Evolutionary conservation across 192 early-diverging fungal species (phyloP).

Genomic region (Linderina pennispora): DNA sequence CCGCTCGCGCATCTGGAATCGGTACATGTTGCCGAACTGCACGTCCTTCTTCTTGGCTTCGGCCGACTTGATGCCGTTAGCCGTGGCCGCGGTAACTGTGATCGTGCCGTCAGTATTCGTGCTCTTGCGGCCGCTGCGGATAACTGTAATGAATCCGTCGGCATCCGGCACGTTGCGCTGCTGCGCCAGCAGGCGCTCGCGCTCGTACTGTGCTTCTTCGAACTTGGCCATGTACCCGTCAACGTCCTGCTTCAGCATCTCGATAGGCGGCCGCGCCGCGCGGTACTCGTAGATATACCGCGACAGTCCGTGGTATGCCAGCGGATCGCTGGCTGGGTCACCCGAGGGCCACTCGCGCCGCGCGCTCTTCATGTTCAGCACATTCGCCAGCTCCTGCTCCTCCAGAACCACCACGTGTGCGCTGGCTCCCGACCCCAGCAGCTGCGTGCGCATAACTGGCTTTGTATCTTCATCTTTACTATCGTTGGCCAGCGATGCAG

Average conservation of each 20-base stretch:
- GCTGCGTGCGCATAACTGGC: conserved; percentile 25
- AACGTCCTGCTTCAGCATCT: conserved; percentile 54
- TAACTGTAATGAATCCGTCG: conserved; percentile 88
- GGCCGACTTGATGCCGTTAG: conserved; percentile 52
- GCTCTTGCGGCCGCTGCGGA: conserved; percentile 58
- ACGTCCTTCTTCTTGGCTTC: conserved; percentile 64
- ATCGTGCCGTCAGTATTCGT: conserved; percentile 65
- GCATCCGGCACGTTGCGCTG: conserved; percentile 80
- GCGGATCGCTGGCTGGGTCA: conserved; percentile 32
- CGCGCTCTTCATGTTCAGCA: conserved; percentile 54
- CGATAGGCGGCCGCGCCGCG: conserved; percentile 30
- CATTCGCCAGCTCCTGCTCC: conserved; percentile 55
- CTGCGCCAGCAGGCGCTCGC: conserved; percentile 56
- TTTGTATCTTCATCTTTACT: conserved; percentile 20
- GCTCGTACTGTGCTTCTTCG: conserved; percentile 66
- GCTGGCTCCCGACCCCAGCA: conserved; percentile 50
- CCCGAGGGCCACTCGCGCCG: conserved; percentile 35
- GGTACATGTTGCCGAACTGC: conserved; percentile 80
- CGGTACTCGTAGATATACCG: conserved; percentile 38
- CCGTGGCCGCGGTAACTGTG: conserved; percentile 54
- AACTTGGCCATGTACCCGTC: conserved; percentile 74
- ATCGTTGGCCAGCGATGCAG: conserved; percentile 25
- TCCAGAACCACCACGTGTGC: conserved; percentile 70
- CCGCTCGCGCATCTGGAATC: conserved; percentile 90
- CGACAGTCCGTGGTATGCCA: conserved; percentile 27